These are phyloP conservation scores for Colletotrichum destructivum DNA, from an alignment of 2,329 filamentous ascomycete species.

Conservation along the genomic window DNA sequence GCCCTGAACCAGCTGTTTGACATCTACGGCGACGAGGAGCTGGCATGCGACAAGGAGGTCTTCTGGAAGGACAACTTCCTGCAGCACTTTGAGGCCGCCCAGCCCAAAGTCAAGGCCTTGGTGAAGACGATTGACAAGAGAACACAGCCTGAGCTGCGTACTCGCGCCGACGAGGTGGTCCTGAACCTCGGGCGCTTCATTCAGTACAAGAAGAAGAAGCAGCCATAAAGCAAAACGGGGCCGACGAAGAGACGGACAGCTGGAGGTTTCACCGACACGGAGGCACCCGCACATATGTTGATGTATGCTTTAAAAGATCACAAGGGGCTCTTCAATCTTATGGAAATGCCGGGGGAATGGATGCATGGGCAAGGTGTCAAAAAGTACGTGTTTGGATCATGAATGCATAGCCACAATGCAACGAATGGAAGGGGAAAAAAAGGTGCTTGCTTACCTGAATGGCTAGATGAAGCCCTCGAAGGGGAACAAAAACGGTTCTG, in stretches of 20 bases:
- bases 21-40: slow-evolving; percentile 75
- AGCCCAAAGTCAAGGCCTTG: slow-evolving; percentile 69
- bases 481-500: slow-evolving; percentile 5
- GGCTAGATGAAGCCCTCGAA: slow-evolving; percentile 6
- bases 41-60: slow-evolving; percentile 71
- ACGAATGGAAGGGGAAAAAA: slow-evolving; percentile 13
- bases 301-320: neutral
- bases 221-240: slow-evolving; percentile 47
- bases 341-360: neutral
- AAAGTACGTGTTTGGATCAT: slow-evolving; percentile 29
- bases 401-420: slow-evolving; percentile 31
- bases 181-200: slow-evolving; percentile 75
- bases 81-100: slow-evolving; percentile 68
- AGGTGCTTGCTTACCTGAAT: slow-evolving; percentile 33
- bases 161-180: slow-evolving; percentile 72
- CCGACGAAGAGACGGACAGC: slow-evolving; percentile 17
- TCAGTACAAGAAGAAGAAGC: slow-evolving; percentile 75
- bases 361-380: slow-evolving; percentile 5
- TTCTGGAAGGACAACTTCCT: slow-evolving; percentile 76
- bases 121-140: slow-evolving; percentile 75
- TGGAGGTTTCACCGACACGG: neutral
- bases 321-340: neutral
- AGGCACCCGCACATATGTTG: neutral
- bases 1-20: slow-evolving; percentile 78
- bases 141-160: slow-evolving; percentile 68